Evolutionary conservation across 768 basidiomycete genomes (phyloP), one percentile per base, ranked within the genome.

Genomic region (Leccinum rimulosum): DNA sequence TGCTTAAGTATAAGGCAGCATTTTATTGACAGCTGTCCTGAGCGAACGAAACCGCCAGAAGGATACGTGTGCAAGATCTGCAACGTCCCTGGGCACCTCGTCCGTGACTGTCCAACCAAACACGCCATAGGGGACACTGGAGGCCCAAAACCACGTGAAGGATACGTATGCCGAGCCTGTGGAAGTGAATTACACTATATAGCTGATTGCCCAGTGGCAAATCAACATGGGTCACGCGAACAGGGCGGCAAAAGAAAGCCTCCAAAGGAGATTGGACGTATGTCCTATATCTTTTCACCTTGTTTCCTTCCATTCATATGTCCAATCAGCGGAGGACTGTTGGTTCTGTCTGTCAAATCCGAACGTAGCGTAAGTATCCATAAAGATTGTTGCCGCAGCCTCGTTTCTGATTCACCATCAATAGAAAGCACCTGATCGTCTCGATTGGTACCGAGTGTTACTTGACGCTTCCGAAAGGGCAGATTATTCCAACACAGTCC

Each of bases 331-430:
- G 64, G 91, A 91, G 57, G 91, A 95, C 72, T 98, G 96, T 74
- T 98, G 96, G 96, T 98, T 99, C 77, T 99, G 97, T 72, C 74
- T 99, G 55, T 95, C 93, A 45, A 98, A 98, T 70, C 95, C 96
- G 1, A 87, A 85, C 64, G 79, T 98, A 40, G 88, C 92, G 87
- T 93, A 69, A 62, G 89, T 81, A 25, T 40, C 36, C 3, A 52
- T 54, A 33, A 48, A 49, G 35, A 30, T 50, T n/a, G 19, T 6
- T 1, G 31, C 17, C 38, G 5, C 30, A 17, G 19, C 68, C 55
- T 27, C 52, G 15, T 68, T 55, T 27, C 54, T 62, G 35, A 63
- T 51, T 3, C 48, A 52, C 3, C 48, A 52, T 31, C 15, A 19
- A 30, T 62, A 95, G 93, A 58, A 99, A 98, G 76, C 93, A 98